phyloP scores from a whole-genome alignment of 192 early-diverging fungal species.

The Thamnidium elegans region DNA sequence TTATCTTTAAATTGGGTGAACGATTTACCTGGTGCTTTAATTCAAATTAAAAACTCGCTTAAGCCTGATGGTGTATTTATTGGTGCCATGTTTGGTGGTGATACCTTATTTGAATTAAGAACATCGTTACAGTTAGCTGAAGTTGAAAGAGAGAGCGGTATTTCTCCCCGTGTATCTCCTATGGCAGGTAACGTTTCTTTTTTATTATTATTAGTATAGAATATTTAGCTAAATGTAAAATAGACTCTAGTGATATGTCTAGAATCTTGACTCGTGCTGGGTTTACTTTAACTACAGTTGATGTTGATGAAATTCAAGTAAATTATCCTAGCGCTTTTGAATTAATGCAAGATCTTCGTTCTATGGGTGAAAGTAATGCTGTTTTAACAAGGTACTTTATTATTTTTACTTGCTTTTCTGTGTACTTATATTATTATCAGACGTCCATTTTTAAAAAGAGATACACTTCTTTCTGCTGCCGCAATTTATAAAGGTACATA shows the following conservation, averaged over 20 bases:
- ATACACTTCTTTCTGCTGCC: slow-evolving; percentile 82
- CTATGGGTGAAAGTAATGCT: slow-evolving; percentile 96
- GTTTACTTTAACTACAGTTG: slow-evolving; percentile 88
- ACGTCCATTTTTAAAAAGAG: slow-evolving; percentile 68
- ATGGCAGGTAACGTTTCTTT: slow-evolving; percentile 64
- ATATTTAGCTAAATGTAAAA: neutral
- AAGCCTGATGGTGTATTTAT: slow-evolving; percentile 94
- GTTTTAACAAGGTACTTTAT: slow-evolving; percentile 59
- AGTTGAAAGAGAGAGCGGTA: slow-evolving; percentile 84
- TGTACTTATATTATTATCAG: slow-evolving; percentile 32
- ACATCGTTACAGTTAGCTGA: slow-evolving; percentile 90
- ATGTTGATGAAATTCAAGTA: slow-evolving; percentile 88
- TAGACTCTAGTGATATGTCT: slow-evolving; percentile 74
- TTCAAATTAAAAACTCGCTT: slow-evolving; percentile 75
- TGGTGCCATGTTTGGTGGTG: slow-evolving; percentile 91
- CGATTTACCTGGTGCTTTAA: slow-evolving; percentile 87
- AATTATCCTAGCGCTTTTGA: slow-evolving; percentile 92
- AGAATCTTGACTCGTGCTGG: slow-evolving; percentile 78
- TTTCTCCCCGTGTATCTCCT: slow-evolving; percentile 86
- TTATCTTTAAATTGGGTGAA: slow-evolving; percentile 95
- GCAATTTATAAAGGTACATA: slow-evolving; percentile 80
- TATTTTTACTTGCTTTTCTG: neutral
- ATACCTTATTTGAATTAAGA: slow-evolving; percentile 93
- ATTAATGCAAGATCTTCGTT: slow-evolving; percentile 80
- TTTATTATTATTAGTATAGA: neutral